phyloP scores from a whole-genome alignment of 2,329 filamentous ascomycete species.

The Hyphodiscus sp. region DNA sequence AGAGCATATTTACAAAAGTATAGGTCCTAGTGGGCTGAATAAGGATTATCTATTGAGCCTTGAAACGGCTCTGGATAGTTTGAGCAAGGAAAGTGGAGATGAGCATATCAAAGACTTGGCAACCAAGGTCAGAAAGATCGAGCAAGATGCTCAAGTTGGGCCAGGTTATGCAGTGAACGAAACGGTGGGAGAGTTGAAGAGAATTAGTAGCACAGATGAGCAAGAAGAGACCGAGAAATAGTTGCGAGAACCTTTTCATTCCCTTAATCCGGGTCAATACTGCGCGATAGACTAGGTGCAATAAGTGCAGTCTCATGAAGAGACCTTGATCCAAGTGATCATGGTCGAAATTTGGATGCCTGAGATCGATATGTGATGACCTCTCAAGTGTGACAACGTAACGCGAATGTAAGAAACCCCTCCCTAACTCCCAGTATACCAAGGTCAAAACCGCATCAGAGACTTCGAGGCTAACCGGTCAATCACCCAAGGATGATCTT shows the following conservation, averaged over 20 bases:
- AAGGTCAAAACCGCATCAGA: slow-evolving; percentile 27
- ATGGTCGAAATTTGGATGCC: slow-evolving; percentile 19
- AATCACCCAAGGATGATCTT: slow-evolving; percentile 20
- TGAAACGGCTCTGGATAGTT: slow-evolving; percentile 63
- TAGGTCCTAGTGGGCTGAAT: slow-evolving; percentile 83
- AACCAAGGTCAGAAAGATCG: slow-evolving; percentile 59
- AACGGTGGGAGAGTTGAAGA: slow-evolving; percentile 34
- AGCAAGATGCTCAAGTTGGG: slow-evolving; percentile 29
- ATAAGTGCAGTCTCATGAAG: slow-evolving; percentile 22
- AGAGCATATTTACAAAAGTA: slow-evolving; percentile 68
- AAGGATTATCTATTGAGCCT: slow-evolving; percentile 81
- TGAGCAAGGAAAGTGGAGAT: slow-evolving; percentile 74
- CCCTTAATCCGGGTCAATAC: slow-evolving; percentile 19
- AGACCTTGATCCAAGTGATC: slow-evolving; percentile 28
- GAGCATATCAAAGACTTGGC: slow-evolving; percentile 80
- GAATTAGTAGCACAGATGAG: slow-evolving; percentile 45
- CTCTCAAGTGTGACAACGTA: slow-evolving; percentile 14
- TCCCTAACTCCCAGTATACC: slow-evolving; percentile 28
- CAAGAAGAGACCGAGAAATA: slow-evolving; percentile 51
- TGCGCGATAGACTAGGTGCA: slow-evolving; percentile 25
- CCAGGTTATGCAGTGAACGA: slow-evolving; percentile 13
- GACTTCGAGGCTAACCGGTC: slow-evolving; percentile 26
- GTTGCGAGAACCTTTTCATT: slow-evolving; percentile 27
- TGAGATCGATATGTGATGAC: slow-evolving; percentile 20
- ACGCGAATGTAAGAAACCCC: slow-evolving; percentile 23